Conservation (phyloP, 148 eudicot species). For the Fallopia convolvulus region DNA sequence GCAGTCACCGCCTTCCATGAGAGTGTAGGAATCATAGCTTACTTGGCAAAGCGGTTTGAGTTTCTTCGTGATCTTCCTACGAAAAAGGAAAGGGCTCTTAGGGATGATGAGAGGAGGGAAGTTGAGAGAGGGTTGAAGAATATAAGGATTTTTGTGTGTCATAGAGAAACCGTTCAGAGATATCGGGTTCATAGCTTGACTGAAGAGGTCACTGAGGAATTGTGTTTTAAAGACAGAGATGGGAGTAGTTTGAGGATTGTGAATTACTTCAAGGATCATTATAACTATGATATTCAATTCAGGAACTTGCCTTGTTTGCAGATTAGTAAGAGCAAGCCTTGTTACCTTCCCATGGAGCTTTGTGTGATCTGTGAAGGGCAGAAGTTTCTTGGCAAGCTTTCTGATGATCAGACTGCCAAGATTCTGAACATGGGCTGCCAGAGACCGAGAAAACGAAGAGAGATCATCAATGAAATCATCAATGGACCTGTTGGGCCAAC, state of each 20-base stretch:
- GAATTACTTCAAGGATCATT: conserved; percentile 81
- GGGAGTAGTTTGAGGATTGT: conserved; percentile 52
- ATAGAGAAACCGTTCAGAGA: conserved; percentile 74
- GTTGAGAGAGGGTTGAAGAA: conserved; percentile 73
- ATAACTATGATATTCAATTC: conserved; percentile 64
- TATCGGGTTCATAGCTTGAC: conserved; percentile 74
- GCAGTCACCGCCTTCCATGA: conserved; percentile 95
- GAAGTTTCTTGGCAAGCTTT: conserved; percentile 84
- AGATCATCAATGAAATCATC: conserved; percentile 64
- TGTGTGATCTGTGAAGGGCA: conserved; percentile 94
- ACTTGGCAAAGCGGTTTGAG: conserved; percentile 60
- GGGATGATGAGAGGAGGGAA: conserved; percentile 53
- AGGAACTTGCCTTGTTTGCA: conserved; percentile 86
- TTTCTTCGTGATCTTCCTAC: conserved; percentile 46
- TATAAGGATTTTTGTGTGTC: conserved; percentile 74
- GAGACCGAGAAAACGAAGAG: conserved; percentile 69
- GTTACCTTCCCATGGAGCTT: conserved; percentile 96
- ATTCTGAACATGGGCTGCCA: conserved; percentile 88
- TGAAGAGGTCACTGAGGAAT: conserved; percentile 59
- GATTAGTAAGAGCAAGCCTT: conserved; percentile 75
- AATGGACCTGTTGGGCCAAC: conserved; percentile 77
- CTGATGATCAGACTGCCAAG: conserved; percentile 83
- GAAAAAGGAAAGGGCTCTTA: conserved; percentile 38
- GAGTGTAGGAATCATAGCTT: conserved; percentile 67
- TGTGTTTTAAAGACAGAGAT: conserved; percentile 71